Percentiles rank a stretch among this genome's conserved stretches.
Evolutionary conservation across 75 land plant genomes (phyloP).

Genomic region (Cupressus sempervirens): DNA sequence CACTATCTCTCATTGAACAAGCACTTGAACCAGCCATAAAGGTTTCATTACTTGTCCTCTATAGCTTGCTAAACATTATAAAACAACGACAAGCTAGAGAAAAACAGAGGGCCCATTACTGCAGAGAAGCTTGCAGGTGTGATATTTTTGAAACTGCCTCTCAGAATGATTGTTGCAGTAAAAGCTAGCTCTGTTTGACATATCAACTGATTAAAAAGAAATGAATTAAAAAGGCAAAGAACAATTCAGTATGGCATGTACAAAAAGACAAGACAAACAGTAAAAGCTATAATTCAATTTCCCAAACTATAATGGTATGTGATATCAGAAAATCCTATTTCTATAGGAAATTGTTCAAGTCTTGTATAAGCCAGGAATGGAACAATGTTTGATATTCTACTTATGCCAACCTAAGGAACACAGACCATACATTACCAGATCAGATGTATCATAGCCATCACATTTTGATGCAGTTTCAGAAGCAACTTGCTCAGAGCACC

Average conservation of each 20-base stretch:
- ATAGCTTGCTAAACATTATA: neutral
- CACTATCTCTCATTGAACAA: neutral
- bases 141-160: neutral
- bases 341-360: neutral
- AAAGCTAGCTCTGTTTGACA: neutral
- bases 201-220: neutral
- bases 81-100: neutral
- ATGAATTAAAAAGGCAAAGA: neutral
- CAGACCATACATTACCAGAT: conserved; percentile 55
- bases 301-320: neutral
- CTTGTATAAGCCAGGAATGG: neutral
- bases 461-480: conserved; percentile 70
- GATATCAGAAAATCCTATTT: neutral
- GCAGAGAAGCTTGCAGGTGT: neutral
- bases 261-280: neutral
- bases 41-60: neutral
- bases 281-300: neutral
- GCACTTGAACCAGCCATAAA: neutral
- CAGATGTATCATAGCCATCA: conserved; percentile 97
- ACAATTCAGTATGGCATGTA: neutral
- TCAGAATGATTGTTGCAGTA: neutral
- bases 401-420: neutral
- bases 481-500: conserved; percentile 45
- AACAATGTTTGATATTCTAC: neutral
- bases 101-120: neutral